Evolutionary conservation across 257 asterid species (phyloP), one percentile per base, ranked within the genome.

Genomic region (Forsythia suspensa): DNA sequence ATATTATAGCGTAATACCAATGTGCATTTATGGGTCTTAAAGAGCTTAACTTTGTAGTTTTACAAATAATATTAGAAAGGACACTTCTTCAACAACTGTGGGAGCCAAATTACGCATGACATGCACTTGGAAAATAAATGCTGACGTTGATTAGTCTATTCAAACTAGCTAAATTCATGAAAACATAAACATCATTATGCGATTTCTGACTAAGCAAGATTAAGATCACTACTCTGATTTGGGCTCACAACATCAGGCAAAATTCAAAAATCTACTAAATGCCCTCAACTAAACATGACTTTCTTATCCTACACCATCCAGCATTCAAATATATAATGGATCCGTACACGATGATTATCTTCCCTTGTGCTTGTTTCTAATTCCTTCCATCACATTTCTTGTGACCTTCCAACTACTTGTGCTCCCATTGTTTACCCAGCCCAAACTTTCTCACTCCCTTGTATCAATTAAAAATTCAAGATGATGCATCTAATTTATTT

Each of bases 391-490:
- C 71, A 74, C 20, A 74, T 70, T 68, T 81, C 76, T 48, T 66
- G 75, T 77, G 73, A 52, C 61, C 70, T 16, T 11, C 65, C 36
- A 29, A 79, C 75, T 29, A 74, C 68, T 20, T 73, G 77, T 74
- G 21, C 46, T 46, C 6, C 74, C 44, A 52, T 13, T 10, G 37
- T 76, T 34, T 44, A 21, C 41, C 67, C 66, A 70, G 15, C 75
- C 63, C 44, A 57, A 82, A 71, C 65, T 61, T 74, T 57, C 63
- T 69, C 78, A 77, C 39, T 21, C 42, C 43, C 66, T 11, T 69
- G 18, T 41, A 68, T 63, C 76, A 71, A 42, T 37, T 34, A 55
- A 76, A 63, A 65, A 24, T 36, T 13, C 34, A 10, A 29, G 40
- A 39, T 37, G 20, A 18, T 43, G n/a, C 52, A 52, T 36, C 76